Conservation (phyloP, 495 filamentous ascomycete genomes). For the Ramalina intermedia region DNA sequence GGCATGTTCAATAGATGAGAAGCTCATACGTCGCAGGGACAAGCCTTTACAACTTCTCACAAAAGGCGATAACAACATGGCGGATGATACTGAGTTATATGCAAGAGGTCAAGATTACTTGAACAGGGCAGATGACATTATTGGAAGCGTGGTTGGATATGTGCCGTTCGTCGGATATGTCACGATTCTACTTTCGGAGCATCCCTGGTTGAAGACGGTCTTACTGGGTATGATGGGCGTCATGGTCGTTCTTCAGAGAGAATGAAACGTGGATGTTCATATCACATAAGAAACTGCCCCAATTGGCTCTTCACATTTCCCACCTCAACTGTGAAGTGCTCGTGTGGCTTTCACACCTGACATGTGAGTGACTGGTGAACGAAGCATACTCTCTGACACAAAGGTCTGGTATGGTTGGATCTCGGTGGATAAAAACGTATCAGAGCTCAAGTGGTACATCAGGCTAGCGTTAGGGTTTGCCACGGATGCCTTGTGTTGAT, state of each 20-base stretch:
- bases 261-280: constrained; percentile 29
- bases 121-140: constrained; percentile 70
- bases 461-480: no score
- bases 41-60: constrained; percentile 57
- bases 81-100: constrained; percentile 90
- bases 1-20: background rate
- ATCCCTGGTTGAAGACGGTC: constrained; percentile 93
- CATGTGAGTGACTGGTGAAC: no score
- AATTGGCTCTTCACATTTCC: no score
- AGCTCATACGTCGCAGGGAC: constrained; percentile 12
- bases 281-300: background rate
- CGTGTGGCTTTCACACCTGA: background rate
- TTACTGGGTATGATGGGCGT: constrained; percentile 91
- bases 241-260: constrained; percentile 83
- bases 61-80: constrained; percentile 95
- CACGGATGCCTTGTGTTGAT: no score
- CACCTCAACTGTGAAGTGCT: background rate
- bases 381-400: no score
- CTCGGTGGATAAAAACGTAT: no score
- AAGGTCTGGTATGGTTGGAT: no score
- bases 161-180: constrained; percentile 94
- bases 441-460: no score
- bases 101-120: constrained; percentile 74
- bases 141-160: constrained; percentile 88
- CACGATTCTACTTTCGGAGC: constrained; percentile 89